Base-by-base conservation (phyloP, 352 stramenopile species). In the Blastocystis sp. region DNA sequence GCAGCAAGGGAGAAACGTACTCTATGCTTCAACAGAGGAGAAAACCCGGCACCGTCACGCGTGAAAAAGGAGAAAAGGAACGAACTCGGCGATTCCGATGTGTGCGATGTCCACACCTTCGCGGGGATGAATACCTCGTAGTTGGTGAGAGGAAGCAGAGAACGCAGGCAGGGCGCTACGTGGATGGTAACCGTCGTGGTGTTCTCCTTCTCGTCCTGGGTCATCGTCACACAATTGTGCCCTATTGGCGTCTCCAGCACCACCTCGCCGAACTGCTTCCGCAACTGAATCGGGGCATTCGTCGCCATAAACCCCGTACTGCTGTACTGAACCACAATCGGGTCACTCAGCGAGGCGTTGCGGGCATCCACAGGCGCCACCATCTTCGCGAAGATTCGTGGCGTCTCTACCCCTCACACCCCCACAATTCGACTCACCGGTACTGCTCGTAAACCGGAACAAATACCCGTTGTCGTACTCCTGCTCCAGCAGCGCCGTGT, bases 91-190 rank as follows among this genome's bases (percentile, higher is more conserved):
- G 74, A 66, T 59, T 85, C 74, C 50, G 24, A 21, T 31, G 33
- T 37, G 13, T 31, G 12, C 33, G 51, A 31, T 1, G 45, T 85
- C 74, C 74, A 85, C 3, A 39, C 21, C 26, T 2, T 33, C 4
- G 74, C 50, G 9, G 74, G 74, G 74, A 85, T 33, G 45, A 60
- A 12, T 55, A 85, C 24, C 33, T 85, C 55, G n/a, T 85, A 85
- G n/a, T 61, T 85, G 45, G 61, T 85, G 61, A 24, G 9, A 50
- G 74, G 50, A 26, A 51, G n/a, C 74, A 85, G 60, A 26, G 29
- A n/a, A 9, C 4, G 65, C 45, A 81, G 51, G 61, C 60, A 81
- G 21, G 26, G 19, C 60, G 24, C 19, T 21, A 62, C 41, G 3
- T 37, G 51, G 37, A 85, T 85, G 16, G 55, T 41, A 6, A 80